These are phyloP conservation scores for Malus domestica DNA, from an alignment of 306 rosid genomes.

Conservation along the genomic window ASM211411v1 NC_041791.1:24002001-24002500, in stretches of 20 bases:
- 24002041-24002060: constrained; percentile 99
- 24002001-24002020: constrained; percentile 81
- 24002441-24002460: constrained; percentile 42
- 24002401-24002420: constrained; percentile 95
- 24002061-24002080: constrained; percentile 71
- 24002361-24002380: constrained; percentile 16
- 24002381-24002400: constrained; percentile 19
- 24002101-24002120: constrained; percentile 9
- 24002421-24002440: constrained; percentile 94
- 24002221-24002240: constrained; percentile 43
- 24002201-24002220: constrained; percentile 27
- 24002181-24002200: background rate
- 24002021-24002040: constrained; percentile 67
- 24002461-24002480: constrained; percentile 86
- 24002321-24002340: constrained; percentile 94
- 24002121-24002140: constrained; percentile 52
- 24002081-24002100: constrained; percentile 1
- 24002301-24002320: constrained; percentile 62
- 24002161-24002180: background rate
- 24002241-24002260: constrained; percentile 37
- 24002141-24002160: constrained; percentile 30
- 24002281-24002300: constrained; percentile 57
- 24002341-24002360: constrained; percentile 30
- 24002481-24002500: constrained; percentile 44
- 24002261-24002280: constrained; percentile 52